These are phyloP conservation scores for Rubroboletus pulcherrimus DNA, from an alignment of 768 basidiomycete species.

Conservation along the genomic window DNA sequence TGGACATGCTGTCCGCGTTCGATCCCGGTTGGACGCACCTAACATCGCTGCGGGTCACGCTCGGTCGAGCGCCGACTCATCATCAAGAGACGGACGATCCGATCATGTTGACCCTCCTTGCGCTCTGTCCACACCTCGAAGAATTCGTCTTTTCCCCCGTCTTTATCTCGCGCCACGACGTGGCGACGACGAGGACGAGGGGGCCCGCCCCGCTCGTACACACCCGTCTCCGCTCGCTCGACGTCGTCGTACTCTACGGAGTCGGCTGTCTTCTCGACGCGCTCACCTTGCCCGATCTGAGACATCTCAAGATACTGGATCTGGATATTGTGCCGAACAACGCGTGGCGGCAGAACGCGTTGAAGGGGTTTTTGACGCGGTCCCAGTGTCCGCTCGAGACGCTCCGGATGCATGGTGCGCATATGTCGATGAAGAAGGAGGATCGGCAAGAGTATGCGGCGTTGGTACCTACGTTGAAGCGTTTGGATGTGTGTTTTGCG, in stretches of 20 bases:
- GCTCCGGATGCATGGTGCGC: conserved; percentile 11
- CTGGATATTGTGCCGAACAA: conserved; percentile 15
- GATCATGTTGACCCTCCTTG: conserved; percentile 12
- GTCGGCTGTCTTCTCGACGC: conserved; percentile 5
- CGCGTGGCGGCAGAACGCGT: conserved; percentile 8
- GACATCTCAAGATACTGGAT: conserved; percentile 7
- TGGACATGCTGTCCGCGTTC: conserved; percentile 5
- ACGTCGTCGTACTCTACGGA: conserved; percentile 5
- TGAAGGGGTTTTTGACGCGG: conserved; percentile 19
- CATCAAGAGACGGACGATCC: neutral
- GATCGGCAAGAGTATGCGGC: conserved; percentile 9
- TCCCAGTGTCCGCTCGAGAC: conserved; percentile 21
- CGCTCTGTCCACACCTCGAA: conserved; percentile 20
- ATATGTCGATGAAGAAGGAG: conserved; percentile 12
- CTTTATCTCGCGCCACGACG: neutral
- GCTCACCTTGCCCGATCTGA: conserved; percentile 15
- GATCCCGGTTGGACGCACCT: conserved; percentile 17
- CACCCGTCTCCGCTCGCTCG: conserved; percentile 6
- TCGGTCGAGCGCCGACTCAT: neutral
- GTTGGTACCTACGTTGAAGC: conserved; percentile 18
- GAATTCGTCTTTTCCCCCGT: conserved; percentile 7
- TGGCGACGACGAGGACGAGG: neutral
- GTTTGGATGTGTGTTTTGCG: conserved; percentile 12
- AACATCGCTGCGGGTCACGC: conserved; percentile 7
- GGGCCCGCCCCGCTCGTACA: conserved; percentile 7